Conservation (phyloP, 2,329 filamentous ascomycete species). For the Trichoderma sp. region DNA sequence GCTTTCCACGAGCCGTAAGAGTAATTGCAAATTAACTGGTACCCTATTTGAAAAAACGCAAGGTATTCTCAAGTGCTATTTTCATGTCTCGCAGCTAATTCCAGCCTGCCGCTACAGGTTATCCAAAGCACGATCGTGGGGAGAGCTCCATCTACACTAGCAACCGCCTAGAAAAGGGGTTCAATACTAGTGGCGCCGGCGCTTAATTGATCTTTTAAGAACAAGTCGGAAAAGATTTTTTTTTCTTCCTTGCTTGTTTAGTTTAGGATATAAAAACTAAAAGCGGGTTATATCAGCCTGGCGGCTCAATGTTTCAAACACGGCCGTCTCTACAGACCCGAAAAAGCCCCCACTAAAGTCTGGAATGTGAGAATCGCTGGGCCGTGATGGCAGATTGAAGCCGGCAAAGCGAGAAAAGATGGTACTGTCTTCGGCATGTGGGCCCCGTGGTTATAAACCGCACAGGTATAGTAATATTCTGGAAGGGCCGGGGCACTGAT, state of each 20-base stretch:
- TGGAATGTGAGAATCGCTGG: neutral
- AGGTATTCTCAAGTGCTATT: neutral
- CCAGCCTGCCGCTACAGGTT: neutral
- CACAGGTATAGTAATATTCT: slow-evolving; percentile 3
- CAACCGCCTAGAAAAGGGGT: neutral
- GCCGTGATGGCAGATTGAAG: neutral
- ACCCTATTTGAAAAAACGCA: neutral
- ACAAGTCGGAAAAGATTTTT: neutral
- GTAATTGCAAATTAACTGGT: neutral
- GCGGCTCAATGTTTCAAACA: slow-evolving; percentile 11
- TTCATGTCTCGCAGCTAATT: neutral
- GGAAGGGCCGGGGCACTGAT: slow-evolving; percentile 2
- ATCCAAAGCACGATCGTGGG: neutral
- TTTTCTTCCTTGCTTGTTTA: too few species aligned
- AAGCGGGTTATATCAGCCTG: neutral
- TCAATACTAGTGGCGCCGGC: neutral
- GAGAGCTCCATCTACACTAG: neutral
- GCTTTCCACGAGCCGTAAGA: neutral
- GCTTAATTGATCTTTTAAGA: neutral
- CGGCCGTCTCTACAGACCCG: neutral
- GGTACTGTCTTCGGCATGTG: neutral
- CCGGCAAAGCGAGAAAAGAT: neutral
- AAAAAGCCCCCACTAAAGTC: neutral
- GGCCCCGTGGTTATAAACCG: neutral
- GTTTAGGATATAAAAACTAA: neutral